phyloP scores from a whole-genome alignment of 2,329 filamentous ascomycete genomes.

The Trichoderma atroviride region DNA sequence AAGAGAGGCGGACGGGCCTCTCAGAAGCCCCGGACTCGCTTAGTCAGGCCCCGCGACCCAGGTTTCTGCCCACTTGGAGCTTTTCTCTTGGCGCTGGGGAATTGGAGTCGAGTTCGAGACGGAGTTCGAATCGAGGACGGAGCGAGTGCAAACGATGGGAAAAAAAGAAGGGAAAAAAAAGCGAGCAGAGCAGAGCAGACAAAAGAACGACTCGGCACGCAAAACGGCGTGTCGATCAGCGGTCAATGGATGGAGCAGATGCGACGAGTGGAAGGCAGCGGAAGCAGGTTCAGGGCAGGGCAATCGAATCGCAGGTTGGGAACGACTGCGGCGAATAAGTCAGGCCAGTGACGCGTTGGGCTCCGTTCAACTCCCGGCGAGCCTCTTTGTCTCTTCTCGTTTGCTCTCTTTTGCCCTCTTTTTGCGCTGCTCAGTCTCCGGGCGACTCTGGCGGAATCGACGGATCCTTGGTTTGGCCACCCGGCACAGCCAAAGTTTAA shows the following conservation, averaged over 20 bases:
- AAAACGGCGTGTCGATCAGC: not conserved
- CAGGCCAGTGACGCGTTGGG: not conserved
- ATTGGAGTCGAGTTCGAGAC: not conserved
- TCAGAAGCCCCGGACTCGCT: not conserved
- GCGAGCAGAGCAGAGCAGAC: not conserved
- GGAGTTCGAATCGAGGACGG: not conserved
- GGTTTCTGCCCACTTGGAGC: not conserved
- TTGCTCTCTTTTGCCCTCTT: not conserved
- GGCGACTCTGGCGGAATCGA: not conserved
- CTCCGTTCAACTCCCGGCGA: too few species aligned
- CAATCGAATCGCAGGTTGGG: too few species aligned
- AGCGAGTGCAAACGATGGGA: not conserved
- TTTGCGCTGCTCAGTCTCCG: not conserved
- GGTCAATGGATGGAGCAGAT: not conserved
- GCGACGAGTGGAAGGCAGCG: not conserved
- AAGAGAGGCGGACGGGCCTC: not conserved
- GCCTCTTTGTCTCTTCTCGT: not conserved
- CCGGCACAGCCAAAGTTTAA: constrained; percentile 7
- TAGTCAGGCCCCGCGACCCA: not conserved
- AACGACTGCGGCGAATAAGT: not conserved
- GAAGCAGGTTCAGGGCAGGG: not conserved
- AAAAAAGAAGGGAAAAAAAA: not conserved
- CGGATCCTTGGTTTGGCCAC: constrained; percentile 22
- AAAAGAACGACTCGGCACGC: not conserved
- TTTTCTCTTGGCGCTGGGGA: not conserved